Conservation (phyloP, 2,329 filamentous ascomycete species). For the Onygenales sp. region DNA sequence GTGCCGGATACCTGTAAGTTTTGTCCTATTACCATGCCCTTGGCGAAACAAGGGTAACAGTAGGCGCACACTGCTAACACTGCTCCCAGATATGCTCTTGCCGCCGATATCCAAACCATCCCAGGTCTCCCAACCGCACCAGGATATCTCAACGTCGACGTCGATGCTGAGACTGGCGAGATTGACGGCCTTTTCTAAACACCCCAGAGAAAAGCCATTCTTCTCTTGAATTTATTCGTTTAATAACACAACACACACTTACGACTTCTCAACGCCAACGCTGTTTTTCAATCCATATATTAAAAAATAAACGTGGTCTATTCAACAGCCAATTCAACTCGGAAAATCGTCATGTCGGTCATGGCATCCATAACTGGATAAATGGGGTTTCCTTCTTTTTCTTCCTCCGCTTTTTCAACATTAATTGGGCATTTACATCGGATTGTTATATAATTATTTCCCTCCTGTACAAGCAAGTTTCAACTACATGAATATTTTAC, state of each 20-base stretch:
- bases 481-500: no score
- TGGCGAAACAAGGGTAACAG: neutral
- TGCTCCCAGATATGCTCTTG: slow-evolving; percentile 65
- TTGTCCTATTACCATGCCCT: slow-evolving; percentile 1
- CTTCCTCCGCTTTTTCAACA: no score
- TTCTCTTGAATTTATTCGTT: neutral
- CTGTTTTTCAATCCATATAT: no score
- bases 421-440: no score
- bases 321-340: no score
- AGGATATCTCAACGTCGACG: slow-evolving; percentile 88
- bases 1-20: slow-evolving; percentile 79
- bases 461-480: no score
- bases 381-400: no score
- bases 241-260: neutral
- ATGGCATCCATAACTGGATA: no score
- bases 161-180: slow-evolving; percentile 71
- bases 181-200: slow-evolving; percentile 82
- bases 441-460: no score
- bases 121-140: slow-evolving; percentile 90
- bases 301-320: no score
- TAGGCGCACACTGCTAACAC: slow-evolving; percentile 25
- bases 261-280: no score
- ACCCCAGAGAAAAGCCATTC: neutral
- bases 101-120: slow-evolving; percentile 97
- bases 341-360: no score